Percentiles rank a stretch among this genome's conserved stretches.
Evolutionary conservation across 1,284 basidiomycete genomes (phyloP).

Genomic region (Farysia itapuensis): DNA sequence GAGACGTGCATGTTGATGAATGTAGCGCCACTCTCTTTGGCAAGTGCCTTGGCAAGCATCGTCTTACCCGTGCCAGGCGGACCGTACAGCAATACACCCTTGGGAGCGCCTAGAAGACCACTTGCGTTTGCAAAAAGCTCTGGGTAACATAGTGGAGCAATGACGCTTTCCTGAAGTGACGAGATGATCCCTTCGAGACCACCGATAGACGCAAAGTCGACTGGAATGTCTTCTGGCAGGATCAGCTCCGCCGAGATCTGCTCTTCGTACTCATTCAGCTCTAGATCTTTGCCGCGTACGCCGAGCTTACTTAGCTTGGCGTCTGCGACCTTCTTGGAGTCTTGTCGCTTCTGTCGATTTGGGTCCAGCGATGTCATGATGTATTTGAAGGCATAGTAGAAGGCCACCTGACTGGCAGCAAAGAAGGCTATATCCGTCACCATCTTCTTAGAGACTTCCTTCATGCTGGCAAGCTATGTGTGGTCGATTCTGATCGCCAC

Average conservation of each 20-base stretch:
- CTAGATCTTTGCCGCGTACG: conserved; percentile 33
- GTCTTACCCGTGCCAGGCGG: conserved; percentile 62
- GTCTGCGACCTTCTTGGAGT: conserved; percentile 55
- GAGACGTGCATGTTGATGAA: conserved; percentile 69
- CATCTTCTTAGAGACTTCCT: conserved; percentile 53
- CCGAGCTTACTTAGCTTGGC: conserved; percentile 56
- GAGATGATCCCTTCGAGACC: conserved; percentile 90
- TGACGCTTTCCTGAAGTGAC: conserved; percentile 89
- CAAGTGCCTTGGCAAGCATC: conserved; percentile 62
- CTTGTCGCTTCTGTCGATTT: conserved; percentile 55
- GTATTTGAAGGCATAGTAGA: conserved; percentile 61
- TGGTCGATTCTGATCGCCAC: too few species aligned
- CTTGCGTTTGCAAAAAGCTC: conserved; percentile 73
- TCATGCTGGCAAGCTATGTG: conserved; percentile 45
- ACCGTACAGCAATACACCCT: conserved; percentile 64
- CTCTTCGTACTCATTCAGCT: conserved; percentile 60
- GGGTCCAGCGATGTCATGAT: conserved; percentile 61
- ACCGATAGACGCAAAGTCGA: conserved; percentile 72
- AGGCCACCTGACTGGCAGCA: conserved; percentile 57
- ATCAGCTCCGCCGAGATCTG: conserved; percentile 65
- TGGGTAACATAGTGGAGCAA: conserved; percentile 91
- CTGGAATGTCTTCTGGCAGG: conserved; percentile 63
- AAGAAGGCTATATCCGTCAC: conserved; percentile 53
- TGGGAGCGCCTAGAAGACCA: conserved; percentile 66
- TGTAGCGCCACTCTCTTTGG: conserved; percentile 88